These are phyloP conservation scores for Pseudocercospora macadamiae DNA, from an alignment of 2,329 filamentous ascomycete species.

Conservation along the genomic window DNA sequence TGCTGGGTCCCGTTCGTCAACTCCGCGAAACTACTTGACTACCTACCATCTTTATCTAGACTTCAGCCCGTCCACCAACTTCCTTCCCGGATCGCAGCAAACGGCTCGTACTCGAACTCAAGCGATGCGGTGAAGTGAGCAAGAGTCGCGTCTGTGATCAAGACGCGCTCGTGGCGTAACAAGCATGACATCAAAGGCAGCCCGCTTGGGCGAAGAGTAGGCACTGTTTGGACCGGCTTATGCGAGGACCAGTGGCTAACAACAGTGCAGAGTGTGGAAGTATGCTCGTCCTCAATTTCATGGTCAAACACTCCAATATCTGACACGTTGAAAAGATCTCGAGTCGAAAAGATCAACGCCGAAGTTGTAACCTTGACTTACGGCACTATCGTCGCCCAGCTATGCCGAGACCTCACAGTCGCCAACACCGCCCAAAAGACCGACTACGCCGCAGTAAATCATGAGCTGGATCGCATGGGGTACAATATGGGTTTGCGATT, in stretches of 20 bases:
- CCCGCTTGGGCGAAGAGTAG: conserved; percentile 75
- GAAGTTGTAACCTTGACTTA: conserved; percentile 97
- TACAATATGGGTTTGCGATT: conserved; percentile 96
- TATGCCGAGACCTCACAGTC: conserved; percentile 82
- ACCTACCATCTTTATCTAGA: conserved; percentile 6
- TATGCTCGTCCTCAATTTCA: conserved; percentile 61
- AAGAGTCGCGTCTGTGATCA: conserved; percentile 21
- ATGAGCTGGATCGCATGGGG: conserved; percentile 97
- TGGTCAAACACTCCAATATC: too few relatives aligned
- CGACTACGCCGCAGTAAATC: conserved; percentile 94
- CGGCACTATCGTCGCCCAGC: conserved; percentile 92
- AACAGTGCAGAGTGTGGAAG: conserved; percentile 80
- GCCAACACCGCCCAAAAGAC: conserved; percentile 58
- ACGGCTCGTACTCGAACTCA: neutral
- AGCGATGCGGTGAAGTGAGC: conserved; percentile 33
- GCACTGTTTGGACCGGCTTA: conserved; percentile 37
- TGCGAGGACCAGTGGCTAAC: conserved; percentile 33
- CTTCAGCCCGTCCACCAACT: conserved; percentile 1
- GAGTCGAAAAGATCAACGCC: conserved; percentile 96
- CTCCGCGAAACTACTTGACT: neutral
- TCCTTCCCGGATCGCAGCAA: neutral
- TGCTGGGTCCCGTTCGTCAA: neutral
- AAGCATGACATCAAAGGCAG: conserved; percentile 63
- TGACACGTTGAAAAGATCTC: conserved; percentile 73
- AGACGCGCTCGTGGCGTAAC: conserved; percentile 20